These are phyloP conservation scores for Sextonia rubra DNA, from an alignment of 164 flowering plant genomes.

Conservation along the genomic window DNA sequence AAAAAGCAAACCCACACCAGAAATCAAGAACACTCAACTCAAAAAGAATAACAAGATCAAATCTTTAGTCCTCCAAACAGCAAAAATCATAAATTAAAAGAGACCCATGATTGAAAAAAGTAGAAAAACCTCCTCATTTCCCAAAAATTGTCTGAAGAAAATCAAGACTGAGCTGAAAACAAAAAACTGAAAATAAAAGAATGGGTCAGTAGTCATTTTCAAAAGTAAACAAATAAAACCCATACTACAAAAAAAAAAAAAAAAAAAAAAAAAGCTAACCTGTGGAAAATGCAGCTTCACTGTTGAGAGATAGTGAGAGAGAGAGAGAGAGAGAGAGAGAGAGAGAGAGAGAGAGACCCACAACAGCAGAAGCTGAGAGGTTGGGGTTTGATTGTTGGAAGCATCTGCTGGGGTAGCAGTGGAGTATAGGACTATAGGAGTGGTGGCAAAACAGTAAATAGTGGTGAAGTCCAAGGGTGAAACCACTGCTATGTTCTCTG, in stretches of 20 bases:
- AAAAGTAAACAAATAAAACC: not conserved
- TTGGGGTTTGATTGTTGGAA: not conserved
- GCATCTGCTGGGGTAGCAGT: not conserved
- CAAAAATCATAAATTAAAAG: not conserved
- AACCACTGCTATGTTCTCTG: not conserved
- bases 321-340: no score
- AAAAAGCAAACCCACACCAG: not conserved
- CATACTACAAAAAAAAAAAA: not conserved
- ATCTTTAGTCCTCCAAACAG: no score
- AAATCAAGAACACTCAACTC: not conserved
- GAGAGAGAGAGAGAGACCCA: not conserved
- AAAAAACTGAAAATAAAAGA: not conserved
- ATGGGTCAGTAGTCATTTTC: not conserved
- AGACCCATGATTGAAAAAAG: not conserved
- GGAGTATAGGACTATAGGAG: not conserved
- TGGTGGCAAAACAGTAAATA: not conserved
- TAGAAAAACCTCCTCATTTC: not conserved
- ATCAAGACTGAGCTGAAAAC: not conserved
- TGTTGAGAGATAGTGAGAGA: not conserved
- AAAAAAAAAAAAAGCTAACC: not conserved
- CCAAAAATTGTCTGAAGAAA: not conserved
- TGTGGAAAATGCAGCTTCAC: not conserved
- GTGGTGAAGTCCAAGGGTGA: not conserved
- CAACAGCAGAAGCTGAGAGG: not conserved
- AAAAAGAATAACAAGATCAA: not conserved